phyloP scores from a whole-genome alignment of 2,329 filamentous ascomycete species.

The Beauveria sp. region DNA sequence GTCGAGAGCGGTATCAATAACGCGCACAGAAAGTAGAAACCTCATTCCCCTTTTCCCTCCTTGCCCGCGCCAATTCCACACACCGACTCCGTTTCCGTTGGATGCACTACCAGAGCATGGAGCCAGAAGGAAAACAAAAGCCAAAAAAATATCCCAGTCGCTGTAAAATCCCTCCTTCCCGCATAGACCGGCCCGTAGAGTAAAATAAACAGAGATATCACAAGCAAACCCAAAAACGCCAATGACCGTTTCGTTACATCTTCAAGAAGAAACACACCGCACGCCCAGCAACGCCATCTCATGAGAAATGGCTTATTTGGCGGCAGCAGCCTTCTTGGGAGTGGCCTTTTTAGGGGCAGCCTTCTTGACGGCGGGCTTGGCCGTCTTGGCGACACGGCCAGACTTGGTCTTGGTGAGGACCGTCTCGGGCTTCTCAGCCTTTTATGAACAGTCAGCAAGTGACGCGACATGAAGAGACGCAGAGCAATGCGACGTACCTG shows the following conservation, averaged over 20 bases:
- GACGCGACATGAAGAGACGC: background rate
- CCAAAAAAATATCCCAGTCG: background rate
- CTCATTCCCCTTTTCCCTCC: constrained; percentile 1
- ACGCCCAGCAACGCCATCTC: background rate
- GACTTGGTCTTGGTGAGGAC: constrained; percentile 77
- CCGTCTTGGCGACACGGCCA: constrained; percentile 70
- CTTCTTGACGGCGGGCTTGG: constrained; percentile 41
- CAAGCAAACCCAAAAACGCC: constrained; percentile 18
- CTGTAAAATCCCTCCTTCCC: background rate
- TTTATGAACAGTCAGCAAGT: background rate
- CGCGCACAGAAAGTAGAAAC: background rate
- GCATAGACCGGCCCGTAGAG: constrained; percentile 1
- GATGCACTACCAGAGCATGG: background rate
- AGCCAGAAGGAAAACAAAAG: background rate
- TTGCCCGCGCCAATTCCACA: constrained; percentile 1
- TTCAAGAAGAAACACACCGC: constrained; percentile 3
- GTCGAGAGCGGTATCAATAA: constrained; percentile 2
- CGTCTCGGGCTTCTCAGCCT: constrained; percentile 55
- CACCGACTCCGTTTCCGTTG: background rate
- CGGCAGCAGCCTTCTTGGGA: constrained; percentile 35
- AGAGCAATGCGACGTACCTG: background rate
- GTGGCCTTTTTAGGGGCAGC: constrained; percentile 36
- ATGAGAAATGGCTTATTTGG: constrained; percentile 26
- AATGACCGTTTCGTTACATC: constrained; percentile 19
- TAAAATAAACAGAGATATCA: constrained; percentile 5